Conservation (phyloP, 345 rosid genomes). For the Gossypium anomalum region DNA sequence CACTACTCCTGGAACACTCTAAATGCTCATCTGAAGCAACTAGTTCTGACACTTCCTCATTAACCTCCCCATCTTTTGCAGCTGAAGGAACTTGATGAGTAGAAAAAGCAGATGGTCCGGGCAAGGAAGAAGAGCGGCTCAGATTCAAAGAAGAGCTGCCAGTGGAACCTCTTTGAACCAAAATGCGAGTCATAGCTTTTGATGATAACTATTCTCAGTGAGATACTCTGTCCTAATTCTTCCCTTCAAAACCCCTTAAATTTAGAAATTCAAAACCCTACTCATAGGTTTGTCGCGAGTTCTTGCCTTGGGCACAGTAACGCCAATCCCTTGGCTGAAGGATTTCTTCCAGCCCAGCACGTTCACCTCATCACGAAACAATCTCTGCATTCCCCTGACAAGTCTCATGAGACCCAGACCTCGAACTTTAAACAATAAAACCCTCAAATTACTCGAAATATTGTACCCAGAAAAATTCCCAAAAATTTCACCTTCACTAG, state of each 20-base stretch:
- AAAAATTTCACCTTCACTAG: constrained; percentile 38
- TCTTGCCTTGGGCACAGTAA: constrained; percentile 82
- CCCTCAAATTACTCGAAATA: constrained; percentile 45
- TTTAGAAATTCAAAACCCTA: constrained; percentile 34
- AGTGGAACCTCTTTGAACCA: constrained; percentile 78
- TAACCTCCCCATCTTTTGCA: constrained; percentile 59
- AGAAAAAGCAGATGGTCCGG: constrained; percentile 50
- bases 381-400: constrained; percentile 99
- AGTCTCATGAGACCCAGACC: constrained; percentile 88
- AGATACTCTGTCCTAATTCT: constrained; percentile 8
- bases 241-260: constrained; percentile 26
- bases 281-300: constrained; percentile 67
- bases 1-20: constrained; percentile 43
- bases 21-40: constrained; percentile 42
- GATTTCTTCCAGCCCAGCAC: constrained; percentile 75
- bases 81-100: constrained; percentile 34
- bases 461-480: constrained; percentile 38
- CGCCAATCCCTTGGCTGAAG: constrained; percentile 74
- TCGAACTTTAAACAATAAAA: constrained; percentile 62
- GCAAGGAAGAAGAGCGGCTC: constrained; percentile 48
- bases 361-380: constrained; percentile 59
- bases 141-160: constrained; percentile 73
- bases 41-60: constrained; percentile 51
- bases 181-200: constrained; percentile 72
- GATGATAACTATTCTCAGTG: constrained; percentile 14